A percentile compares a stretch with the other conserved stretches of the same genome.
phyloP scores from a whole-genome alignment of 148 eudicot genomes.

The Oxyria digyna region DNA sequence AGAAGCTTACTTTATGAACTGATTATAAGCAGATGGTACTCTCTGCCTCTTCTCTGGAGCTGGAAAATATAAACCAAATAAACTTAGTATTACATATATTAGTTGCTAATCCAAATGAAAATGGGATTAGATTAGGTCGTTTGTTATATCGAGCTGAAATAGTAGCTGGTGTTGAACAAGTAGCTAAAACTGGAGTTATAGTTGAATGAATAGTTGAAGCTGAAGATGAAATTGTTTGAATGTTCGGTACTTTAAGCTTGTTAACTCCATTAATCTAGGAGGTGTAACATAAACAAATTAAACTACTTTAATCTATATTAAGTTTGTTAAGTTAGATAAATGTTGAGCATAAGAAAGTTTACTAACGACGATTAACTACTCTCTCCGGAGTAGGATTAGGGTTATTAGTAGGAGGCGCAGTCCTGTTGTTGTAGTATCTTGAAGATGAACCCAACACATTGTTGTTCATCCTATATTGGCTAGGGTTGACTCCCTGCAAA shows the following conservation, averaged over 20 bases:
- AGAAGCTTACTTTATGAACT: constrained; percentile 8
- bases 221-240: too few relatives aligned
- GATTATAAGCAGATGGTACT: constrained; percentile 10
- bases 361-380: constrained; percentile 9
- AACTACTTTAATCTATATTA: too few relatives aligned
- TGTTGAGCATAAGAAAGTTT: background rate
- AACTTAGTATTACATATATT: too few relatives aligned
- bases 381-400: background rate
- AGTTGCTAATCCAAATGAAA: background rate
- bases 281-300: too few relatives aligned
- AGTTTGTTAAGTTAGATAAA: too few relatives aligned
- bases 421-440: constrained; percentile 2
- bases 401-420: background rate
- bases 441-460: background rate
- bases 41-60: constrained; percentile 13
- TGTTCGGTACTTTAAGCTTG: too few relatives aligned
- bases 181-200: too few relatives aligned
- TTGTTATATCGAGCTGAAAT: too few relatives aligned
- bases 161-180: too few relatives aligned
- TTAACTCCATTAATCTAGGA: too few relatives aligned
- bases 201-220: too few relatives aligned
- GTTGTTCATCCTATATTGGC: background rate
- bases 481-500: constrained; percentile 1
- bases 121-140: too few relatives aligned
- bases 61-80: background rate